Conservation (phyloP, 768 basidiomycete genomes). For the Termitomyces sp. region DNA sequence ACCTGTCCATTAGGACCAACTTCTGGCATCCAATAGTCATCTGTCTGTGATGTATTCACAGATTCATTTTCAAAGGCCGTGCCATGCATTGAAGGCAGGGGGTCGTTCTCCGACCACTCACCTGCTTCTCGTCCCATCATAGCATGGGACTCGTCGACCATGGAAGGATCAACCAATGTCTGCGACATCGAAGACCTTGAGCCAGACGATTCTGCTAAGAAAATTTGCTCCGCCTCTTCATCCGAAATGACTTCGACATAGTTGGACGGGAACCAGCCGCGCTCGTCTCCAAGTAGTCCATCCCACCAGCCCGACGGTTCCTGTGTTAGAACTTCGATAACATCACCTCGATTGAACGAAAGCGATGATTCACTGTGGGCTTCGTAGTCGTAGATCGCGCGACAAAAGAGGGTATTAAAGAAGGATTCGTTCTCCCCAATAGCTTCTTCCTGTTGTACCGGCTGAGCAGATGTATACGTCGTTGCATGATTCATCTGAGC, state of each 20-base stretch:
- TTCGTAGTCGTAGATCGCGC: conserved; percentile 87
- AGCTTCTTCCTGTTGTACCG: conserved; percentile 25
- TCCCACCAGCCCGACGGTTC: conserved; percentile 99
- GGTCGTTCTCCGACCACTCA: conserved; percentile 55
- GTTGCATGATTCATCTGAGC: conserved; percentile 15
- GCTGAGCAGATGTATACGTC: conserved; percentile 13
- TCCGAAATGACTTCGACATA: conserved; percentile 79
- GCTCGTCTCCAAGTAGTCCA: conserved; percentile 80
- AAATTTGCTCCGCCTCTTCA: conserved; percentile 69
- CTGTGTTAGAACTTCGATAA: conserved; percentile 90
- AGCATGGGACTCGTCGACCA: conserved; percentile 44
- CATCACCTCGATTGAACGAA: conserved; percentile 79
- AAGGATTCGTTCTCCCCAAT: conserved; percentile 56
- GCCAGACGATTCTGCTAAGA: conserved; percentile 44
- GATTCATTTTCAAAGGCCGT: conserved; percentile 24
- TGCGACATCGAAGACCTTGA: conserved; percentile 21
- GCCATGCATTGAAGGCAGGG: conserved; percentile 25
- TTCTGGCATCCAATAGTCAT: conserved; percentile 89
- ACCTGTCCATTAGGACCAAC: conserved; percentile 82
- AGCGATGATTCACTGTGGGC: conserved; percentile 86
- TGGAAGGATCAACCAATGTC: conserved; percentile 22
- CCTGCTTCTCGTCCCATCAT: conserved; percentile 38
- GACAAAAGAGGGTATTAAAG: conserved; percentile 70
- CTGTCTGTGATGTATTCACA: conserved; percentile 37
- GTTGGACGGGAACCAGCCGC: conserved; percentile 98